Percentiles rank a stretch among this genome's conserved stretches.
These are phyloP conservation scores for Perilla frutescens DNA, from an alignment of 257 asterid genomes.

Conservation along the genomic window DNA sequence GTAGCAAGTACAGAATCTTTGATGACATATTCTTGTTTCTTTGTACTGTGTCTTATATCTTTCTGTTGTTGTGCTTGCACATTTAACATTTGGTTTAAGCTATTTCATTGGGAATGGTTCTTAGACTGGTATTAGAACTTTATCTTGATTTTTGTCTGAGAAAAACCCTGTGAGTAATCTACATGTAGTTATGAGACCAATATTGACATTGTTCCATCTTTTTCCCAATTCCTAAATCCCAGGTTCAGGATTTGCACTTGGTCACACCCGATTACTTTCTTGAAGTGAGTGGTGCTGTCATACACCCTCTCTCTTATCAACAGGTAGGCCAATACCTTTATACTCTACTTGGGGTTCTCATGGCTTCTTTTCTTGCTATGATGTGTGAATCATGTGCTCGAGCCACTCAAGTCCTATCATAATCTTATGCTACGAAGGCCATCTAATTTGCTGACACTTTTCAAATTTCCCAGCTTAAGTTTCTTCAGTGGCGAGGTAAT, in stretches of 20 bases:
- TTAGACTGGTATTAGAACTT: slow-evolving; percentile 11
- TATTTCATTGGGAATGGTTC: slow-evolving; percentile 21
- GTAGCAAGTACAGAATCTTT: slow-evolving; percentile 19
- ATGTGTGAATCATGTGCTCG: background rate
- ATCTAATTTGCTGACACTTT: background rate
- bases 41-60: slow-evolving; percentile 11
- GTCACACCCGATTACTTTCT: slow-evolving; percentile 89
- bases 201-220: slow-evolving; percentile 22
- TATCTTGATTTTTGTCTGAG: slow-evolving; percentile 24
- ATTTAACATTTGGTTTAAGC: background rate
- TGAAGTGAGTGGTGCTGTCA: slow-evolving; percentile 98
- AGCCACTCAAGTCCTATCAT: slow-evolving; percentile 3
- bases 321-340: slow-evolving; percentile 63
- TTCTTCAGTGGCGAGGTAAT: slow-evolving; percentile 3
- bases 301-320: slow-evolving; percentile 98
- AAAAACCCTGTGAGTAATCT: background rate
- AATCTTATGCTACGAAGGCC: background rate
- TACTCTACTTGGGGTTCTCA: slow-evolving; percentile 15
- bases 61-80: slow-evolving; percentile 18
- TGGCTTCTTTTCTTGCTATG: slow-evolving; percentile 21
- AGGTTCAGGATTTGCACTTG: slow-evolving; percentile 97
- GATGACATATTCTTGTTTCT: slow-evolving; percentile 27
- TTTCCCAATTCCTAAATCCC: slow-evolving; percentile 46
- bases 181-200: background rate
- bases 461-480: background rate